Conservation (phyloP, 2,329 filamentous ascomycete species). For the Neospermospora avenae region DNA sequence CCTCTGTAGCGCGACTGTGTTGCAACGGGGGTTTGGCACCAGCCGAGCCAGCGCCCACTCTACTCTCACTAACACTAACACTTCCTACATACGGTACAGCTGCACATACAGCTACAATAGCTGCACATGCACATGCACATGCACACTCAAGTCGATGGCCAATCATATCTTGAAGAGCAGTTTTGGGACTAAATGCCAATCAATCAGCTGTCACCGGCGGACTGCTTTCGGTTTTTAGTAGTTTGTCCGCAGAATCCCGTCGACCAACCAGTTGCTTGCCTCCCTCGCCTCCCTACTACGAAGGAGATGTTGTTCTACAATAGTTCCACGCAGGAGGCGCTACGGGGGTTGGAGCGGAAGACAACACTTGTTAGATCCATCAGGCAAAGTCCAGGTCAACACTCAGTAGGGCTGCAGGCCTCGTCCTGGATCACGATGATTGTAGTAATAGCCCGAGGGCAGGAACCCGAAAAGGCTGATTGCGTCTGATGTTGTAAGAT, state of each 20-base stretch:
- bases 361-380: not conserved
- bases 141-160: not conserved
- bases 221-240: not conserved
- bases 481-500: slow-evolving; percentile 12
- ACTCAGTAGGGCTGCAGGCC: not conserved
- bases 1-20: slow-evolving; percentile 1
- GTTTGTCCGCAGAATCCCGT: not conserved
- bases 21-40: slow-evolving; percentile 7
- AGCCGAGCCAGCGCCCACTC: not conserved
- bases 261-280: not conserved
- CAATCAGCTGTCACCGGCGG: slow-evolving; percentile 9
- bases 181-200: slow-evolving; percentile 4
- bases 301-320: not conserved
- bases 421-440: not conserved
- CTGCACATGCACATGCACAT: not conserved
- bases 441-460: slow-evolving; percentile 4
- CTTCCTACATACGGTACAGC: no score
- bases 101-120: no score
- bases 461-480: not conserved
- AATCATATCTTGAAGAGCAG: slow-evolving; percentile 1
- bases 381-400: not conserved
- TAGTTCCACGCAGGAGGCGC: not conserved
- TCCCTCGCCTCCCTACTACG: not conserved
- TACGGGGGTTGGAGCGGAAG: not conserved
- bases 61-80: no score